Percentiles rank a stretch among this genome's conserved stretches.
These are phyloP conservation scores for Lignosus rhinocerotis DNA, from an alignment of 1,284 basidiomycete genomes.

Conservation along the genomic window DNA sequence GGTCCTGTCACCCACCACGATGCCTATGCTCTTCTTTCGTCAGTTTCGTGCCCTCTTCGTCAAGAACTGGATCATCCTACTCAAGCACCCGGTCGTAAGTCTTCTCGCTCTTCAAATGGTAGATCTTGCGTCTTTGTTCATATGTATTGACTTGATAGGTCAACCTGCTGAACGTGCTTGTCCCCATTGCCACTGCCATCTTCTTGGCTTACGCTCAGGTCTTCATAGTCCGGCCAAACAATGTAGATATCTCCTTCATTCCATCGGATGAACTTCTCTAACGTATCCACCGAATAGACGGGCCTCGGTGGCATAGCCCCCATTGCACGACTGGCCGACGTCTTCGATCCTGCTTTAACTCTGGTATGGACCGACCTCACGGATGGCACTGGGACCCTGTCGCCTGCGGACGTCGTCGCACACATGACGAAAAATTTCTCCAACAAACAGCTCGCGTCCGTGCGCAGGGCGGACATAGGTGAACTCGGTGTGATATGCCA, in stretches of 20 bases:
- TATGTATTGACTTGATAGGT: constrained; percentile 38
- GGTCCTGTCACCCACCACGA: background rate
- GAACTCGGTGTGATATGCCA: constrained; percentile 63
- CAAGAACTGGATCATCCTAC: constrained; percentile 77
- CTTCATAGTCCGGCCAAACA: constrained; percentile 54
- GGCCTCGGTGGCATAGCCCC: constrained; percentile 47
- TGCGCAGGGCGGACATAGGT: constrained; percentile 46
- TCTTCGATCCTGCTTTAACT: constrained; percentile 51
- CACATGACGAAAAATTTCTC: constrained; percentile 50
- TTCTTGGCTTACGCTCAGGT: constrained; percentile 65
- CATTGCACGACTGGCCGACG: constrained; percentile 47
- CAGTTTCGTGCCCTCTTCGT: constrained; percentile 63
- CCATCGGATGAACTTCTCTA: constrained; percentile 39
- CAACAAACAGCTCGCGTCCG: constrained; percentile 40
- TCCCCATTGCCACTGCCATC: constrained; percentile 67
- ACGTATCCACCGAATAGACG: constrained; percentile 39
- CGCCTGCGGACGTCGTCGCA: constrained; percentile 59
- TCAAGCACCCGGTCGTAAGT: constrained; percentile 61
- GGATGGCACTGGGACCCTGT: constrained; percentile 43
- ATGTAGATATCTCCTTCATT: constrained; percentile 38
- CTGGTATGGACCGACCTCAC: constrained; percentile 67
- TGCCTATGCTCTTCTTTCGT: constrained; percentile 45
- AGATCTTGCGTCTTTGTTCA: background rate
- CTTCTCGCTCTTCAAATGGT: background rate
- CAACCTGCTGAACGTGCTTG: constrained; percentile 60